These are phyloP conservation scores for Plectosphaerella plurivora DNA, from an alignment of 2,329 filamentous ascomycete species.

Conservation along the genomic window DNA sequence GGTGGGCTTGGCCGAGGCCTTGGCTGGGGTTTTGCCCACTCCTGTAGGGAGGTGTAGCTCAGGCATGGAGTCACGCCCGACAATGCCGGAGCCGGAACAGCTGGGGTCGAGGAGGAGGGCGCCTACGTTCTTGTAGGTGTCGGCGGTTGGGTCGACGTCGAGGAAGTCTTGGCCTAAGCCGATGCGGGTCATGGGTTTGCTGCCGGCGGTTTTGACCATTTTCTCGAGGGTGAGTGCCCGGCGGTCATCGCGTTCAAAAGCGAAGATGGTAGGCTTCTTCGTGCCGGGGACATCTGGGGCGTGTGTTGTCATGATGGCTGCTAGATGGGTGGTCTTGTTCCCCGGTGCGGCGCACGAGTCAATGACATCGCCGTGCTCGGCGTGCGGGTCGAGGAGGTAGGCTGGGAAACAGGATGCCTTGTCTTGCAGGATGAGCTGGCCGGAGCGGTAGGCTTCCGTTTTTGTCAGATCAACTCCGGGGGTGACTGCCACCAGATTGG, in stretches of 20 bases:
- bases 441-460: conserved; percentile 67
- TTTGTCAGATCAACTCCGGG: conserved; percentile 68
- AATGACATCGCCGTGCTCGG: conserved; percentile 71
- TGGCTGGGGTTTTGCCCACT: conserved; percentile 23
- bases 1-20: conserved; percentile 21
- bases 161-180: conserved; percentile 78
- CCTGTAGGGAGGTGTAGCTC: conserved; percentile 50
- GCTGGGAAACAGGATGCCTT: conserved; percentile 97
- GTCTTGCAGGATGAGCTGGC: conserved; percentile 85
- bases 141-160: conserved; percentile 60
- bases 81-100: conserved; percentile 92
- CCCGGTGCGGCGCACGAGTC: conserved; percentile 93
- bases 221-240: conserved; percentile 74
- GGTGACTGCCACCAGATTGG: conserved; percentile 76
- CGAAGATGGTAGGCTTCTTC: conserved; percentile 53
- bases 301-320: conserved; percentile 60
- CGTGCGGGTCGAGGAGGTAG: conserved; percentile 69
- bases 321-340: conserved; percentile 95
- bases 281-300: conserved; percentile 27
- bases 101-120: conserved; percentile 86
- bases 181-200: conserved; percentile 60
- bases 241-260: conserved; percentile 71
- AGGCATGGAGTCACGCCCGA: conserved; percentile 78
- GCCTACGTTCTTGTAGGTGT: conserved; percentile 64
- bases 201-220: conserved; percentile 79